Base-by-base conservation (phyloP, 768 basidiomycete species). In the Psilocybe azurescens region DNA sequence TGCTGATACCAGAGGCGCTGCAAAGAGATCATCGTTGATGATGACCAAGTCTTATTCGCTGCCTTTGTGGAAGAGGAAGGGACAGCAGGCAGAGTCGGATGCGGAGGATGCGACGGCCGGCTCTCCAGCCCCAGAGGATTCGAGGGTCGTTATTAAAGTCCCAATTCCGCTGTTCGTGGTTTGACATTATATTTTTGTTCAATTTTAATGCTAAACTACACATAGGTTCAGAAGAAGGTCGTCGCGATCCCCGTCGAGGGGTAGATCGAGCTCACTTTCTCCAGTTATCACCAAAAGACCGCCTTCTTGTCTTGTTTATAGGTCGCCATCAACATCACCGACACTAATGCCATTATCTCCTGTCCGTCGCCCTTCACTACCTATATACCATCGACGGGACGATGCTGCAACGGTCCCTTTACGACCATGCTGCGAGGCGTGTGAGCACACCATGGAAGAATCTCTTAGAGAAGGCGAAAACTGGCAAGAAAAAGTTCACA, bases 391-490 rank as follows among this genome's bases (percentile, higher is more conserved):
- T 16, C 70, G 70, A 18, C 71, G 66, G 49, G 70, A 72, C 59
- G 78, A 75, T 18, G 65, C 81, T 14, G 64, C 78, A 32, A 91
- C 88, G 0, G 74, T 93, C 1, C 91, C 91, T 6, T 76, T 93
- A 14, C 86, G 91, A 47, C 79, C 86, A 11, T 93, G 91, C 72
- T 93, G 91, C 67, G 72, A 80, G 8, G 82, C 86, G 49, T 93
- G 91, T 69, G 80, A 84, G 44, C 71, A 74, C 38, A 79, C 80
- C 61, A 88, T 85, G 2, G 90, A 92, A 48, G 79, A 84, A 57
- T 83, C 79, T 53, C 68, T 84, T 39, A 71, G 78, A 46, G 76
- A 84, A 65, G 89, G 87, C 33, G 83, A 84, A 20, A 72, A 79
- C 1, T 91, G 88, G 88, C 73, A 83, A 59, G 87, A 86, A 67